Evolutionary conservation across 2,329 filamentous ascomycete species (phyloP).

Genomic region (Ophioceras dolichostomum): DNA sequence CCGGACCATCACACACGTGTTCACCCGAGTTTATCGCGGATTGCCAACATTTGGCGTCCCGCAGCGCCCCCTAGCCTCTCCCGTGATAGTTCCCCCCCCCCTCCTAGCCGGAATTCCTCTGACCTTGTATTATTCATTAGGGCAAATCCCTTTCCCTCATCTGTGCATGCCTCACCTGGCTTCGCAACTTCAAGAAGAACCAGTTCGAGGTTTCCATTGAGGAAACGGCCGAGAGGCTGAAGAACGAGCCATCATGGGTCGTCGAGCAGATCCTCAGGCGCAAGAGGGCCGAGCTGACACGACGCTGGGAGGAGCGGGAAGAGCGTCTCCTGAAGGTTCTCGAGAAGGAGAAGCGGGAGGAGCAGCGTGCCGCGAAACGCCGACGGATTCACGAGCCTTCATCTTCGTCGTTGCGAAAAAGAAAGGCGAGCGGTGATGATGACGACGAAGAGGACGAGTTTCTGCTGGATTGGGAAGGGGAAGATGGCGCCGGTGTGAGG

Average conservation of each 20-base stretch:
- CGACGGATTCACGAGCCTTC: slow-evolving; percentile 24
- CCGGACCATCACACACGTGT: too few relatives aligned
- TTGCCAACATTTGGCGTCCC: too few relatives aligned
- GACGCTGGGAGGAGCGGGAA: slow-evolving; percentile 62
- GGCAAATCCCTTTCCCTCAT: slow-evolving; percentile 90
- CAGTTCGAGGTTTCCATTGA: slow-evolving; percentile 40
- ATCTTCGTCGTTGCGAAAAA: too few relatives aligned
- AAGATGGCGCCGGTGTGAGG: slow-evolving; percentile 17
- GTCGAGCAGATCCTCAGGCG: slow-evolving; percentile 61
- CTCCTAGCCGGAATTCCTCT: slow-evolving; percentile 1
- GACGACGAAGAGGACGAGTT: slow-evolving; percentile 54
- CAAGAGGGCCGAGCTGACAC: slow-evolving; percentile 53
- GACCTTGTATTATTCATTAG: slow-evolving; percentile 18
- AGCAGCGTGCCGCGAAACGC: slow-evolving; percentile 34
- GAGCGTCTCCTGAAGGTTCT: slow-evolving; percentile 53
- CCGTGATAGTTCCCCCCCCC: too few relatives aligned
- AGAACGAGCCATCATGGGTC: slow-evolving; percentile 77
- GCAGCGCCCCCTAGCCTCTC: too few relatives aligned
- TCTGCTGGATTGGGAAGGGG: slow-evolving; percentile 52
- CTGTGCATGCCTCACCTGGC: slow-evolving; percentile 79
- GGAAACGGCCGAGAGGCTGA: slow-evolving; percentile 27
- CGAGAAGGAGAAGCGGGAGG: slow-evolving; percentile 47
- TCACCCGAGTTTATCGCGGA: too few relatives aligned
- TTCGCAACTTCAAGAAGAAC: slow-evolving; percentile 65
- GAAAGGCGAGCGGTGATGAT: slow-evolving; percentile 6